phyloP scores from a whole-genome alignment of 2,329 filamentous ascomycete species.

The Nothopassalora personata region DNA sequence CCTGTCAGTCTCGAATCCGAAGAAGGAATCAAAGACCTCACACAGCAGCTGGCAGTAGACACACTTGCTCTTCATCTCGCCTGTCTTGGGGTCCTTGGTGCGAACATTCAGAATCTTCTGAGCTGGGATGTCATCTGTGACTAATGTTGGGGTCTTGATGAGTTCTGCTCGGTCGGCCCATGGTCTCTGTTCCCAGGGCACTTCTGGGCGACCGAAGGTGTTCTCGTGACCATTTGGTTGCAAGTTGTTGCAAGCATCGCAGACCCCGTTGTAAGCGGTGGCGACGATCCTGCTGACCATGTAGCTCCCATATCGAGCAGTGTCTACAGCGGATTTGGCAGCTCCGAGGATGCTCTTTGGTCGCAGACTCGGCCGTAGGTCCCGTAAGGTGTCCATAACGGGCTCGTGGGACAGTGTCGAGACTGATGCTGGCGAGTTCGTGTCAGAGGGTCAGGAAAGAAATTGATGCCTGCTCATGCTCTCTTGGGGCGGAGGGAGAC shows the following conservation, averaged over 20 bases:
- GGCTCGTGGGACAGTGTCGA: not conserved
- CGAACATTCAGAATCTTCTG: not conserved
- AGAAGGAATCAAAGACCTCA: slow-evolving; percentile 1
- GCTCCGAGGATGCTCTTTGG: not conserved
- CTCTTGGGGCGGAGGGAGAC: not conserved
- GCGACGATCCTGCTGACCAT: not conserved
- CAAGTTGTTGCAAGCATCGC: slow-evolving; percentile 2
- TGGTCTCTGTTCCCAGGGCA: not conserved
- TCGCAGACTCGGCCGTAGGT: not conserved
- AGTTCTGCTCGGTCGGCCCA: not conserved
- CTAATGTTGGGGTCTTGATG: not conserved
- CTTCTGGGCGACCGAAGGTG: not conserved
- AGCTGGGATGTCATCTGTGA: not conserved
- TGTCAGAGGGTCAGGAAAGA: not conserved
- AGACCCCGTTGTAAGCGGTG: not conserved
- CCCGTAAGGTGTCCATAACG: not conserved
- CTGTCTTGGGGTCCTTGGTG: not conserved
- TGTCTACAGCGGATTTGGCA: not conserved
- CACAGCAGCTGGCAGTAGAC: slow-evolving; percentile 1
- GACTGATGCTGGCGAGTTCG: not conserved
- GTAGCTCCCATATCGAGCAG: not conserved
- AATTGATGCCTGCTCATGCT: not conserved
- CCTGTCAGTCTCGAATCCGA: not conserved
- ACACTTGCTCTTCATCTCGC: not conserved
- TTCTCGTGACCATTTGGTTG: not conserved